Conservation (phyloP, 1,284 basidiomycete genomes). For the Cutaneotrichosporon sp. region DNA sequence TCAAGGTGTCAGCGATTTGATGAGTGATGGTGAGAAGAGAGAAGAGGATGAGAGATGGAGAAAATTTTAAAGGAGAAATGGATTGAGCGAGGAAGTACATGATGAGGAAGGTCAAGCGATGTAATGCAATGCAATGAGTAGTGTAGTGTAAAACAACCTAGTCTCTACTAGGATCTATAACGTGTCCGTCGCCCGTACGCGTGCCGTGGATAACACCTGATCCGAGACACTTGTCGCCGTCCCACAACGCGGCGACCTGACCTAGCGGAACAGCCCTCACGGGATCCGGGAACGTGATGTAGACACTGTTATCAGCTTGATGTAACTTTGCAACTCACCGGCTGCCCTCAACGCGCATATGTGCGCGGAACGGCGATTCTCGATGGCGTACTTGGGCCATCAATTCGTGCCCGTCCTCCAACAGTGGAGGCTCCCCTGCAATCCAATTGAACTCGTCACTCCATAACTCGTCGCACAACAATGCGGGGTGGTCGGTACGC, state of each 20-base stretch:
- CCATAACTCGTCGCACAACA: constrained; percentile 59
- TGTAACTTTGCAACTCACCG: neutral
- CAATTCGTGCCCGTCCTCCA: constrained; percentile 56
- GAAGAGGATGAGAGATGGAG: neutral
- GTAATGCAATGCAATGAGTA: constrained; percentile 10
- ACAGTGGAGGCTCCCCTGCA: constrained; percentile 59
- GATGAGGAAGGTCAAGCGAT: neutral
- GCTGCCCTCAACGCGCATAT: constrained; percentile 31
- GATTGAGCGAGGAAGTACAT: neutral
- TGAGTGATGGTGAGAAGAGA: no score
- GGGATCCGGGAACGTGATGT: constrained; percentile 59
- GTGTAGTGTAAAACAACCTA: constrained; percentile 6
- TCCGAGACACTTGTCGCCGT: constrained; percentile 75
- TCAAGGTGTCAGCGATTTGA: no score
- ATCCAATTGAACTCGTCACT: constrained; percentile 70
- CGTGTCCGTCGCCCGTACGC: neutral
- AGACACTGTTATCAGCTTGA: constrained; percentile 20
- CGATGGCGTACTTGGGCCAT: constrained; percentile 70
- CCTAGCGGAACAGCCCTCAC: constrained; percentile 73
- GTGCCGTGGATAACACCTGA: constrained; percentile 65
- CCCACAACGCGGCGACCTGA: constrained; percentile 74
- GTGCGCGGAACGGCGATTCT: constrained; percentile 58
- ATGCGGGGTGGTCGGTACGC: constrained; percentile 64
- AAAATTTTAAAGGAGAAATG: neutral
- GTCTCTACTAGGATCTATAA: neutral